Evolutionary conservation across 2,329 filamentous ascomycete genomes (phyloP).

Genomic region (Ophiostoma himal-ulmi): DNA sequence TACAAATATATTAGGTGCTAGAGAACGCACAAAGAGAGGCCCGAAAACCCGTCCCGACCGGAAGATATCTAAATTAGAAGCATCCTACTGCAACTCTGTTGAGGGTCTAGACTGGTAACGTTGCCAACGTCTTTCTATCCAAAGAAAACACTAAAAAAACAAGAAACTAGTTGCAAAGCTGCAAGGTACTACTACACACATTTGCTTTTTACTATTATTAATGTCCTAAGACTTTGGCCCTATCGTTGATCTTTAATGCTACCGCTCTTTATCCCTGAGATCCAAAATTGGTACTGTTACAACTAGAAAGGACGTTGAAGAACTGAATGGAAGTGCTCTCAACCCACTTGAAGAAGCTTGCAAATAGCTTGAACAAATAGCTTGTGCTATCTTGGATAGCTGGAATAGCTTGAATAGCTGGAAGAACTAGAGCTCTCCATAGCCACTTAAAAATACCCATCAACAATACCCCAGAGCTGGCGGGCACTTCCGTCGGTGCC

Average conservation of each 20-base stretch:
- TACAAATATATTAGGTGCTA: no score
- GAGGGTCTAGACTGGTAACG: background rate
- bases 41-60: background rate
- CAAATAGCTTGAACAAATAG: background rate
- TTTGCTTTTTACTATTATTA: background rate
- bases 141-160: background rate
- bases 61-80: background rate
- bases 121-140: background rate
- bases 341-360: background rate
- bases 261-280: background rate
- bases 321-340: background rate
- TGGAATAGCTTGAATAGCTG: background rate
- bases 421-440: background rate
- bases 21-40: background rate
- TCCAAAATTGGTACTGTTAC: background rate
- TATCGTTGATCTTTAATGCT: background rate
- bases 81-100: background rate
- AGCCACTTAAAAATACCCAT: background rate
- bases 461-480: background rate
- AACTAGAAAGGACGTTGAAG: slow-evolving; percentile 4
- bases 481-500: slow-evolving; percentile 10
- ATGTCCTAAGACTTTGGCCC: no score
- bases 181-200: background rate
- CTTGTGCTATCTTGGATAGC: background rate
- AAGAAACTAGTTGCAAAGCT: background rate